A percentile compares a stretch with the other conserved stretches of the same genome.
phyloP scores from a whole-genome alignment of 768 basidiomycete species.

The Mycena albidolilacea region DNA sequence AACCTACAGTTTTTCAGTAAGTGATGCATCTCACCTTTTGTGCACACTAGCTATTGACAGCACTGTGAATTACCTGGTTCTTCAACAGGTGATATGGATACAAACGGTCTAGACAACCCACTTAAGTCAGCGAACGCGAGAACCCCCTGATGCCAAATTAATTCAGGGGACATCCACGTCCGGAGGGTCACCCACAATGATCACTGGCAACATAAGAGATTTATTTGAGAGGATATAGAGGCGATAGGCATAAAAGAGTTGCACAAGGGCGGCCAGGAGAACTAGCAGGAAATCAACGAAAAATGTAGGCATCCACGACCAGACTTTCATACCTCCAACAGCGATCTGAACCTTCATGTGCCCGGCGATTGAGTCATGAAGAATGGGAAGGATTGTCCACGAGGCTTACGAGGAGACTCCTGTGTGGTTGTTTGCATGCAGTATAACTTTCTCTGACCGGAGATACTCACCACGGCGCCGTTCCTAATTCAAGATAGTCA shows the following conservation, averaged over 20 bases:
- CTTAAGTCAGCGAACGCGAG: neutral
- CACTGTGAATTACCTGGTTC: conserved; percentile 9
- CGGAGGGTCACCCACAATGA: conserved; percentile 12
- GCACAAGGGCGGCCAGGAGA: conserved; percentile 4
- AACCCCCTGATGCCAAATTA: conserved; percentile 7
- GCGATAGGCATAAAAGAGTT: conserved; percentile 11
- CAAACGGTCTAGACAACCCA: conserved; percentile 4
- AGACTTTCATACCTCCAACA: conserved; percentile 18
- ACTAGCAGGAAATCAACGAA: conserved; percentile 13
- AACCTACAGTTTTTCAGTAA: neutral
- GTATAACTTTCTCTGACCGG: conserved; percentile 5
- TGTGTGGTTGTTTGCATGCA: conserved; percentile 18
- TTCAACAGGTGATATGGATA: neutral
- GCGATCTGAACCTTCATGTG: conserved; percentile 12
- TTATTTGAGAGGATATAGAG: conserved; percentile 1
- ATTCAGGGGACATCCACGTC: neutral
- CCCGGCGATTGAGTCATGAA: neutral
- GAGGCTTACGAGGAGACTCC: conserved; percentile 19
- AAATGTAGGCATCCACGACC: conserved; percentile 1
- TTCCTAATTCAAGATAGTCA: conserved; percentile 18
- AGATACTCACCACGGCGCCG: conserved; percentile 18
- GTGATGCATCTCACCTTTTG: conserved; percentile 12
- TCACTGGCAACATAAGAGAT: conserved; percentile 12
- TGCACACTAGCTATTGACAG: conserved; percentile 13
- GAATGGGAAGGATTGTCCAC: neutral